These are phyloP conservation scores for Maudiozyma pseudohumilis DNA, from an alignment of 805 yeast species.

Conservation along the genomic window DNA sequence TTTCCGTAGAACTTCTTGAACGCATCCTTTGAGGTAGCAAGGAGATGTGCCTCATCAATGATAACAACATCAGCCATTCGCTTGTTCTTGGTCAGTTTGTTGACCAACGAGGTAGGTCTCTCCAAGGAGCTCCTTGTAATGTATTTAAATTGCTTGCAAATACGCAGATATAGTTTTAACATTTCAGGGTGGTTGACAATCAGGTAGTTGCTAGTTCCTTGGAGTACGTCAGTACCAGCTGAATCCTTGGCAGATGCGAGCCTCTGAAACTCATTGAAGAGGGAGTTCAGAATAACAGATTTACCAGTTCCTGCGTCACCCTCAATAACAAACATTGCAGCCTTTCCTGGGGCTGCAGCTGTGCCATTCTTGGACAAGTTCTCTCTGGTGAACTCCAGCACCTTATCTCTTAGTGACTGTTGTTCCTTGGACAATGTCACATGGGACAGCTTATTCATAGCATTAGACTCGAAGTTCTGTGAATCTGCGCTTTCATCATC, in stretches of 20 bases:
- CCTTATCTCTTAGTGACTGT: constrained; percentile 19
- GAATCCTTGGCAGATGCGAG: constrained; percentile 11
- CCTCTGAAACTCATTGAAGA: constrained; percentile 36
- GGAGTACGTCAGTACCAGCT: constrained; percentile 14
- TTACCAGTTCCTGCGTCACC: constrained; percentile 45
- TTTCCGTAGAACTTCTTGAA: constrained; percentile 36
- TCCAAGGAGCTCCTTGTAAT: constrained; percentile 32
- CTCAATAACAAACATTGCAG: constrained; percentile 34
- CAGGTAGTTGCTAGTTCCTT: constrained; percentile 30
- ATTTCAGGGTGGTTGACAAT: constrained; percentile 42
- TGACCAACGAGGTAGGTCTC: constrained; percentile 38
- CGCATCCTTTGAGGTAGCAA: constrained; percentile 36
- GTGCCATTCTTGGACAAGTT: constrained; percentile 10
- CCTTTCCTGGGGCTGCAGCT: constrained; percentile 11
- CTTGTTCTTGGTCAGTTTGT: constrained; percentile 25
- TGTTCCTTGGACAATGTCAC: constrained; percentile 34
- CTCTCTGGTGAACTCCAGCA: constrained; percentile 25
- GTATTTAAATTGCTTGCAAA: constrained; percentile 31
- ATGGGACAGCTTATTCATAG: constrained; percentile 31
- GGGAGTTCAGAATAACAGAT: constrained; percentile 34
- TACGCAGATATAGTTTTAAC: constrained; percentile 36
- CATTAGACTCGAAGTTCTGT: constrained; percentile 15
- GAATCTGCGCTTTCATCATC: constrained; percentile 42
- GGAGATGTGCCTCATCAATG: constrained; percentile 38
- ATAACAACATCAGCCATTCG: constrained; percentile 31